A percentile compares a stretch with the other conserved stretches of the same genome.
These are phyloP conservation scores for Wickerhamiella occidentalis DNA, from an alignment of 805 yeast species.

Conservation along the genomic window DNA sequence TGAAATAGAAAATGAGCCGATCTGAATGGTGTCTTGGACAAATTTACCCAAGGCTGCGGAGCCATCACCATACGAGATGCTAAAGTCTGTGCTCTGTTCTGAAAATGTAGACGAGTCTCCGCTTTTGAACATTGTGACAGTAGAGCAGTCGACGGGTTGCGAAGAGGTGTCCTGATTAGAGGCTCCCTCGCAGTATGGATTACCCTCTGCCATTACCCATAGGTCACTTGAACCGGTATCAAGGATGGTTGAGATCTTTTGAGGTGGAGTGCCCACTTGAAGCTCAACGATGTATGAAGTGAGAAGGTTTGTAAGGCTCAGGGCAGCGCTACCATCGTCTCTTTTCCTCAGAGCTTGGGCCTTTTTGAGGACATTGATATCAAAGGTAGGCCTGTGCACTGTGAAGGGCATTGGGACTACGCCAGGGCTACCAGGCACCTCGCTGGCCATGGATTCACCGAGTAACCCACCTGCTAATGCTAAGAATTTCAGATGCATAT, in stretches of 20 bases:
- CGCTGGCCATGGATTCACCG: not conserved
- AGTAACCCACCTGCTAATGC: not conserved
- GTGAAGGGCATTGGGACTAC: not conserved
- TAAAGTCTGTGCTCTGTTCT: slow-evolving; percentile 16
- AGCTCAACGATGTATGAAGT: slow-evolving; percentile 19
- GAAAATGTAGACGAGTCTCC: slow-evolving; percentile 10
- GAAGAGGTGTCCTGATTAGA: not conserved
- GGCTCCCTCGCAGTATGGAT: slow-evolving; percentile 31
- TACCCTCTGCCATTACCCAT: slow-evolving; percentile 44
- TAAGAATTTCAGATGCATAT: not conserved
- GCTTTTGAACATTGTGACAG: not conserved
- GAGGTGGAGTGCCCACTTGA: slow-evolving; percentile 45
- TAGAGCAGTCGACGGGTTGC: slow-evolving; percentile 7
- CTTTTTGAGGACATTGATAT: not conserved
- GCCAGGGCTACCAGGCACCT: not conserved
- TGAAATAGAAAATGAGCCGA: slow-evolving; percentile 38
- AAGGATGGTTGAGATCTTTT: slow-evolving; percentile 41
- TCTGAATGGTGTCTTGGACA: slow-evolving; percentile 47
- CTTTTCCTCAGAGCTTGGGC: not conserved
- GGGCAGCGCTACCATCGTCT: not conserved
- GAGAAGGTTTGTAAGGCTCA: not conserved
- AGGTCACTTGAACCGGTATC: slow-evolving; percentile 73
- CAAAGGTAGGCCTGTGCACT: not conserved
- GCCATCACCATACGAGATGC: slow-evolving; percentile 32
- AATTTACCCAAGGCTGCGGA: slow-evolving; percentile 43